Percentiles rank a stretch among this genome's conserved stretches.
Conservation (phyloP, 2,329 filamentous ascomycete genomes). For the Sporothrix humicola region DNA sequence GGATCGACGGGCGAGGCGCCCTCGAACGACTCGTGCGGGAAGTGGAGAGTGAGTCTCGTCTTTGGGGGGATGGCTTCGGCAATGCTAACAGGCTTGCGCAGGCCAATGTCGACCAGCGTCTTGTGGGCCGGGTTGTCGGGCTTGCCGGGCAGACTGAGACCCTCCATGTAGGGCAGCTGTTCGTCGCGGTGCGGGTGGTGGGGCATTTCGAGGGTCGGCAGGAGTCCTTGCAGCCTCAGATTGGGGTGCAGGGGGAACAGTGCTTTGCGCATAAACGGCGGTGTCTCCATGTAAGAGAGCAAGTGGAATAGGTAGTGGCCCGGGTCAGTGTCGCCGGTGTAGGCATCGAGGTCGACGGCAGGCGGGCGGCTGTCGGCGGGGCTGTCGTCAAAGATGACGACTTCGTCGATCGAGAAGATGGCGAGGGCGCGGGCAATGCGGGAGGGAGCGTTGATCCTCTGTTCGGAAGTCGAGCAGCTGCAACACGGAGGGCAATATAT, state of each 20-base stretch:
- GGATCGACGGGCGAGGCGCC: conserved; percentile 69
- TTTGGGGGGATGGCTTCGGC: conserved; percentile 67
- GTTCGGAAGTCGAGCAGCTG: conserved; percentile 74
- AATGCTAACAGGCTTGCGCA: conserved; percentile 62
- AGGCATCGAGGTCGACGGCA: conserved; percentile 57
- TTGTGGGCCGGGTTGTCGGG: conserved; percentile 48
- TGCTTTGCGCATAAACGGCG: conserved; percentile 76
- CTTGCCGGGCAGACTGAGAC: conserved; percentile 64
- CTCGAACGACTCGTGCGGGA: conserved; percentile 55
- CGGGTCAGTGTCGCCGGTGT: conserved; percentile 75
- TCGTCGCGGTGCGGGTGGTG: conserved; percentile 79
- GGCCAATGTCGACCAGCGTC: conserved; percentile 64
- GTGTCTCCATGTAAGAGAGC: conserved; percentile 81
- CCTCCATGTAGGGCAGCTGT: conserved; percentile 81
- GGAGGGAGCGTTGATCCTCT: conserved; percentile 73
- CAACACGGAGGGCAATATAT: not conserved
- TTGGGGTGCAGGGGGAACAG: conserved; percentile 83
- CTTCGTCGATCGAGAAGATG: conserved; percentile 83
- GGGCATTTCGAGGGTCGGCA: conserved; percentile 83
- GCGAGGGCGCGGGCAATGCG: conserved; percentile 80
- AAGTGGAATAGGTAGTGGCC: conserved; percentile 81
- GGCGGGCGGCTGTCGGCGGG: conserved; percentile 53
- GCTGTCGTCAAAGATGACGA: conserved; percentile 79
- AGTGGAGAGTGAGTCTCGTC: conserved; percentile 75
- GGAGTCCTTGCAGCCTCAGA: conserved; percentile 70